phyloP scores from a whole-genome alignment of 2,329 filamentous ascomycete genomes.

The Zasmidium angulare region DNA sequence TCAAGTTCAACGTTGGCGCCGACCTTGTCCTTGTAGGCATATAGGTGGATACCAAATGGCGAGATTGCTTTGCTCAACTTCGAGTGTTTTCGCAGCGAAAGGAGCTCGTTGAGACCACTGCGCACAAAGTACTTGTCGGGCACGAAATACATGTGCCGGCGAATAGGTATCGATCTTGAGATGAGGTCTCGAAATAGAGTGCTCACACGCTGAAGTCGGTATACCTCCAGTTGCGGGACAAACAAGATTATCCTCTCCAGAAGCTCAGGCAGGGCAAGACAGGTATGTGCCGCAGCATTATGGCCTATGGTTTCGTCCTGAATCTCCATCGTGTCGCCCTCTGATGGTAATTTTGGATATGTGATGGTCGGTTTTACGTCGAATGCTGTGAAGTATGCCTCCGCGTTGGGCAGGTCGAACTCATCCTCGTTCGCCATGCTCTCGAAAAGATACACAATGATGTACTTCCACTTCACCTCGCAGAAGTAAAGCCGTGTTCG shows the following conservation, averaged over 20 bases:
- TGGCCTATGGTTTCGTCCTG: not conserved
- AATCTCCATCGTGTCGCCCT: not conserved
- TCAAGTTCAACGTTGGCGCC: not conserved
- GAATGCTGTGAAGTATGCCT: not conserved
- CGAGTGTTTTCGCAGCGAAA: not conserved
- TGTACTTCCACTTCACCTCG: no score
- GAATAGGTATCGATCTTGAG: not conserved
- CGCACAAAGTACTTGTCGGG: slow-evolving; percentile 1
- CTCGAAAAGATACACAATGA: no score
- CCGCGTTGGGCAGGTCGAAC: not conserved
- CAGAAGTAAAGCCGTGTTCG: no score
- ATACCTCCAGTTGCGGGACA: not conserved
- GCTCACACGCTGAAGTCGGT: not conserved
- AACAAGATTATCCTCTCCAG: not conserved
- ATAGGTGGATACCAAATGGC: not conserved
- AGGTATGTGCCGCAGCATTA: not conserved
- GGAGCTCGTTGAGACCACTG: not conserved
- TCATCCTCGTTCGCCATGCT: not conserved
- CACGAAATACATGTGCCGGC: not conserved
- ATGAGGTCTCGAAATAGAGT: not conserved
- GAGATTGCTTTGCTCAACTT: not conserved
- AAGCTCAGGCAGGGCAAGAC: not conserved
- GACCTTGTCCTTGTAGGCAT: not conserved
- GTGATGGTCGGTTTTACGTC: not conserved
- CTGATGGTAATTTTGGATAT: not conserved